Evolutionary conservation across 257 asterid genomes (phyloP).

Genomic region (Anisodus tanguticus): DNA sequence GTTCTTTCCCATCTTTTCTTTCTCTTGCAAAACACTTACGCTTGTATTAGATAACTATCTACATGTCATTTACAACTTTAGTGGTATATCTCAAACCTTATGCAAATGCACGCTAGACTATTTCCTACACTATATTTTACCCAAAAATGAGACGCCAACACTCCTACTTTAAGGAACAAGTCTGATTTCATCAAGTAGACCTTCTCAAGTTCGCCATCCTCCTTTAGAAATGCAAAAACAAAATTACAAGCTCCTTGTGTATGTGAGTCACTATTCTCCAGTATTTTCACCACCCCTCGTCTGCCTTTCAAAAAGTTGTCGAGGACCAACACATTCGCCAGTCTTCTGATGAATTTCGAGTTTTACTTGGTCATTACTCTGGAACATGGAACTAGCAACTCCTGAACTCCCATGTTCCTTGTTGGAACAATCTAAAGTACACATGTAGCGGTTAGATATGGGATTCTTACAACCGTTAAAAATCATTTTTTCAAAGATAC

Average conservation of each 20-base stretch:
- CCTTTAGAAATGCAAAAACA: background rate
- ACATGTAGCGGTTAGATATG: background rate
- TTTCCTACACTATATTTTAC: background rate
- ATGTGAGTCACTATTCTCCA: background rate
- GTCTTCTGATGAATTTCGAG: background rate
- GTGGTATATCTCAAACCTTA: background rate
- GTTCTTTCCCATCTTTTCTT: too few relatives aligned
- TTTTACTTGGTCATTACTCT: background rate
- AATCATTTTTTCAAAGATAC: background rate
- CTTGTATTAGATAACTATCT: background rate
- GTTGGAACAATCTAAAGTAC: constrained; percentile 32
- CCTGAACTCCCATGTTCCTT: background rate
- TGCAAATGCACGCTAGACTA: background rate
- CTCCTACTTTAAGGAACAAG: background rate
- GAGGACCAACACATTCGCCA: background rate
- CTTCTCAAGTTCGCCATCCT: background rate
- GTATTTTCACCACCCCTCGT: constrained; percentile 5
- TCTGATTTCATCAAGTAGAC: background rate
- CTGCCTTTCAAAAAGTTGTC: constrained; percentile 16
- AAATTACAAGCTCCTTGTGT: background rate
- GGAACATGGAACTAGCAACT: constrained; percentile 27
- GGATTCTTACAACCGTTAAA: background rate
- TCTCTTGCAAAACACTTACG: background rate
- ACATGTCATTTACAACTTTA: constrained; percentile 1
- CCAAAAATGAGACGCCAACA: background rate